Conservation (phyloP, 345 rosid genomes). For the Salix purpurea region DNA sequence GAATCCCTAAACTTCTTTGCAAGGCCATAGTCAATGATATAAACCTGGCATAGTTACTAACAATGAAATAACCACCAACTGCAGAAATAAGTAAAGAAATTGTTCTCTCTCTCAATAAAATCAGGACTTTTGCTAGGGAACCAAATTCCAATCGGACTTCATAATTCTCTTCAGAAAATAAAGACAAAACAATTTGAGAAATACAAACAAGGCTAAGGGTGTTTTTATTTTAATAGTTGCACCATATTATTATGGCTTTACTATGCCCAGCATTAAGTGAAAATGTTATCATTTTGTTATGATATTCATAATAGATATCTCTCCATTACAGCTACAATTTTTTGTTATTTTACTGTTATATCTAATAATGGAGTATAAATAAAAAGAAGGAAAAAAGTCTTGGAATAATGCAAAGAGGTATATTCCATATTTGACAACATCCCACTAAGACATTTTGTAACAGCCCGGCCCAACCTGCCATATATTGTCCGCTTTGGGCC, state of each 20-base stretch:
- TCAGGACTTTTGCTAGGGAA: background rate
- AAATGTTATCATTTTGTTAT: background rate
- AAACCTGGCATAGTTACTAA: slow-evolving; percentile 20
- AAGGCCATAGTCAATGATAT: slow-evolving; percentile 28
- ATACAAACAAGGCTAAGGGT: background rate
- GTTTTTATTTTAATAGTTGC: background rate
- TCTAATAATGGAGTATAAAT: no score
- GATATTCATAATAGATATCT: background rate
- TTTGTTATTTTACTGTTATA: no score
- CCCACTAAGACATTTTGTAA: no score
- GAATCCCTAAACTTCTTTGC: slow-evolving; percentile 29
- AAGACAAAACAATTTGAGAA: background rate
- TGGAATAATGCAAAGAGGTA: background rate
- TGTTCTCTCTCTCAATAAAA: background rate
- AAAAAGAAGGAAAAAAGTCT: background rate
- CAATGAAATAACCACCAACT: background rate
- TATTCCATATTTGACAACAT: no score
- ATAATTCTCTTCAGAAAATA: background rate
- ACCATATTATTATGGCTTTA: background rate
- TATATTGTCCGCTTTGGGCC: no score
- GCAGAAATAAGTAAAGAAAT: background rate
- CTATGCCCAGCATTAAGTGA: background rate
- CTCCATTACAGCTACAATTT: background rate
- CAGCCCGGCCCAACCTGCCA: no score
- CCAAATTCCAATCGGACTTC: background rate